Base-by-base conservation (phyloP, 139 green algal genomes). In the Limnomonas spitsbergensis region DNA sequence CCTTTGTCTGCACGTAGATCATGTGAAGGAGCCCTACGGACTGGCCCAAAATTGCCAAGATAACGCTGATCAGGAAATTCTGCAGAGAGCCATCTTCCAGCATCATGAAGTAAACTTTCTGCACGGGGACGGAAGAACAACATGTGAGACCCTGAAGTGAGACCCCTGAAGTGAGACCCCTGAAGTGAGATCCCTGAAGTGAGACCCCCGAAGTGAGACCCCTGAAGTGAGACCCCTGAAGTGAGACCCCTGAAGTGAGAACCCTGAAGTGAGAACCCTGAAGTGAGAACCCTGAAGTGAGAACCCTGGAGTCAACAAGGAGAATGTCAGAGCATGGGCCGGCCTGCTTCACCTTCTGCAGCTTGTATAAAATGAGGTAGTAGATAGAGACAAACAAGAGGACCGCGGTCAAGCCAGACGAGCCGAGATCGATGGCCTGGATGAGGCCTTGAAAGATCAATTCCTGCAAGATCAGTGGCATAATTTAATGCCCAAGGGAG, bases 351-450 rank as follows among this genome's bases (percentile, higher is more conserved):
- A 68, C 61, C 4, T 75, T 53, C 75, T 92, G 88, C 80, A 92
- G 77, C 88, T 92, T 92, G 80, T 87, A 86, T 4, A 89, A 42
- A 42, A 86, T 85, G 54, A 90, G 80, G 81, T 89, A 90, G 84
- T 90, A 90, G 7, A 92, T 34, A 0, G 83, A 81, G 6, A 89
- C 83, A 34, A 85, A 29, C 39, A 83, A 34, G 53, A 90, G 80
- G 38, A 86, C 85, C 29, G 85, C 24, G 3, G 39, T 80, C 66
- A 90, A 80, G 2, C 52, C 80, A 14, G 82, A 73, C 27, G 80
- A 84, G 29, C 80, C 83, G 9, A 78, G 38, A 40, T 88, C 83
- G 1, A 40, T 53, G 0, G 85, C 6, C 31, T 20, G 35, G 6
- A 88, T 40, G 38, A 76, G 53, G 38, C 34, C 61, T 34, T 80